Percentiles rank a stretch among this genome's conserved stretches.
Conservation (phyloP, 495 filamentous ascomycete species). For the Neurospora intermedia region DNA sequence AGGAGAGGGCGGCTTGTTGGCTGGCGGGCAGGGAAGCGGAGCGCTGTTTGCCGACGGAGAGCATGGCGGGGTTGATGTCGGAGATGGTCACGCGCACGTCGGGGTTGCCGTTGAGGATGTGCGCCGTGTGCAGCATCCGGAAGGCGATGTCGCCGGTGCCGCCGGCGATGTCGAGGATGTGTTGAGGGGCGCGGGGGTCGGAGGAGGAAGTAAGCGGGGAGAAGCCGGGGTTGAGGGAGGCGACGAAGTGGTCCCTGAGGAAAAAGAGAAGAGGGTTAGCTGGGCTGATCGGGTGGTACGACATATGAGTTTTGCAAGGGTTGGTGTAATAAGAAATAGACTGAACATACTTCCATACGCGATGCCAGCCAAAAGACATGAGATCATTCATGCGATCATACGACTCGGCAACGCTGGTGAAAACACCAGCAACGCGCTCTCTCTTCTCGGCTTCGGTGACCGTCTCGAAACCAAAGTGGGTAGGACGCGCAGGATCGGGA, state of each 20-base stretch:
- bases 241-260: constrained; percentile 77
- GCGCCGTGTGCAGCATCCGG: constrained; percentile 85
- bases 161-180: constrained; percentile 93
- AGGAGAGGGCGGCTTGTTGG: constrained; percentile 47
- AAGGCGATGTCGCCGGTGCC: constrained; percentile 98
- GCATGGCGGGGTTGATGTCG: constrained; percentile 94
- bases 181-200: constrained; percentile 36
- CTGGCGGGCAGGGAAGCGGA: constrained; percentile 35
- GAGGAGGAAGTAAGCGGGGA: constrained; percentile 33
- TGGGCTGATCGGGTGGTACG: too few species aligned
- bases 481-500: constrained; percentile 50
- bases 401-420: constrained; percentile 86
- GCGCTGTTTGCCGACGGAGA: constrained; percentile 75
- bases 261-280: background rate
- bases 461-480: constrained; percentile 90
- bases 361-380: constrained; percentile 95
- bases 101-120: constrained; percentile 68
- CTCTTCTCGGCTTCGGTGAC: constrained; percentile 72
- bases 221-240: constrained; percentile 78
- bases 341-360: constrained; percentile 67
- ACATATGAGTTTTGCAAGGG: background rate
- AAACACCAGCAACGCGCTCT: constrained; percentile 65
- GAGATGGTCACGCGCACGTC: constrained; percentile 74
- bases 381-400: constrained; percentile 98
- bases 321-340: background rate